Conservation (phyloP, 2,329 filamentous ascomycete species). For the Seiridium cupressi region DNA sequence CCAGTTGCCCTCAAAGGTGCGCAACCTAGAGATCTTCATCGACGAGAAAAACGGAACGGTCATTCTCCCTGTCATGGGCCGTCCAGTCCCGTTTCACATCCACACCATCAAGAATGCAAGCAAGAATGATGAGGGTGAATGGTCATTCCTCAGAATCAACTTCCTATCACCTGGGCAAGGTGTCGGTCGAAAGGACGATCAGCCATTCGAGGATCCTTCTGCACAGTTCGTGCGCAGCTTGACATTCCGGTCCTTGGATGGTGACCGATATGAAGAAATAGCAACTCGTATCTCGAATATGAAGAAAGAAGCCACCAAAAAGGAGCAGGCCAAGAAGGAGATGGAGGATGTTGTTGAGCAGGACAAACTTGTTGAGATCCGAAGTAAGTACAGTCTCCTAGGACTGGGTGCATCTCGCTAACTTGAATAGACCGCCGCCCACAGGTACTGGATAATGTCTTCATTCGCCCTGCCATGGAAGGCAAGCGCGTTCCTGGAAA, state of each 20-base stretch:
- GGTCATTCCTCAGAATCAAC: slow-evolving; percentile 92
- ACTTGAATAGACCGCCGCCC: slow-evolving; percentile 78
- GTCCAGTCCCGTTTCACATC: slow-evolving; percentile 97
- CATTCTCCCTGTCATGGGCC: slow-evolving; percentile 93
- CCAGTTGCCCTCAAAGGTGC: slow-evolving; percentile 79
- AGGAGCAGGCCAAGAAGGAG: slow-evolving; percentile 98
- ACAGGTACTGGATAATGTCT: slow-evolving; percentile 87
- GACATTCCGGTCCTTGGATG: slow-evolving; percentile 90
- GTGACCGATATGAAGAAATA: slow-evolving; percentile 85
- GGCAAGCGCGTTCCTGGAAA: slow-evolving; percentile 95
- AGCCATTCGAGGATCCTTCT: slow-evolving; percentile 93
- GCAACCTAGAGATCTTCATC: slow-evolving; percentile 85
- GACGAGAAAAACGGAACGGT: slow-evolving; percentile 89
- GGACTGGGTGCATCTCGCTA: slow-evolving; percentile 29
- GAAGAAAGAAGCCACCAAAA: slow-evolving; percentile 87
- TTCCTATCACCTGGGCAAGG: slow-evolving; percentile 96
- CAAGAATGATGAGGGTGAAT: slow-evolving; percentile 94
- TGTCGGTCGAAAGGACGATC: slow-evolving; percentile 94
- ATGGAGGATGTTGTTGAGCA: slow-evolving; percentile 99
- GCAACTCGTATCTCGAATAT: slow-evolving; percentile 92
- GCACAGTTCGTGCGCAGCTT: slow-evolving; percentile 95
- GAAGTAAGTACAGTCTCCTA: slow-evolving; percentile 59
- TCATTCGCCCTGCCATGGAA: slow-evolving; percentile 91
- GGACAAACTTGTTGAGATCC: slow-evolving; percentile 92
- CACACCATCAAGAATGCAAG: slow-evolving; percentile 98